A percentile compares a stretch with the other conserved stretches of the same genome.
Evolutionary conservation across 1,139 yeast species (phyloP).

Genomic region (Kodamaea anthophila): DNA sequence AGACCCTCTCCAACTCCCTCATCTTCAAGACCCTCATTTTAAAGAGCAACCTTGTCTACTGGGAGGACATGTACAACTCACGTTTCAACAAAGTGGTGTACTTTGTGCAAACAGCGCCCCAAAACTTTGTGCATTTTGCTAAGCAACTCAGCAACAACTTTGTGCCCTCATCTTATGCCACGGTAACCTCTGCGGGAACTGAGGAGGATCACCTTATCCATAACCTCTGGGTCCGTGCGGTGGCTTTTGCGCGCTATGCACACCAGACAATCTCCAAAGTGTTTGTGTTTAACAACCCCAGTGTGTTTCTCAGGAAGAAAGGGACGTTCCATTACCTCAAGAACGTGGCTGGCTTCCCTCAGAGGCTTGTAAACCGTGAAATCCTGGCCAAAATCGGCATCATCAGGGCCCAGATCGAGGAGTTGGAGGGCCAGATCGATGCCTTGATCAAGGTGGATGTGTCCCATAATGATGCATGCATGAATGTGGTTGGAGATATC

Average conservation of each 20-base stretch:
- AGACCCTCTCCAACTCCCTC: conserved; percentile 27
- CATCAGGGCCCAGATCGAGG: conserved; percentile 17
- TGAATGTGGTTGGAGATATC: conserved; percentile 10
- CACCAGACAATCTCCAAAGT: conserved; percentile 1
- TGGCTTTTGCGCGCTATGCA: conserved; percentile 6
- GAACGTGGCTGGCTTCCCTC: conserved; percentile 15
- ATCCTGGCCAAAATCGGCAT: conserved; percentile 15
- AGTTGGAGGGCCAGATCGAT: conserved; percentile 20
- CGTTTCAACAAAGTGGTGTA: conserved; percentile 23
- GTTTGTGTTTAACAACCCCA: conserved; percentile 5
- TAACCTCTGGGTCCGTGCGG: conserved; percentile 10
- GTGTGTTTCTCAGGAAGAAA: conserved; percentile 3
- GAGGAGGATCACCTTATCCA: conserved; percentile 16
- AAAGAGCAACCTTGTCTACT: conserved; percentile 32
- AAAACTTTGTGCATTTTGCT: conserved; percentile 14
- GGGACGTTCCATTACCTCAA: conserved; percentile 8
- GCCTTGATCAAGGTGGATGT: conserved; percentile 14
- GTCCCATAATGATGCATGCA: conserved; percentile 7
- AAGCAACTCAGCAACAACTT: conserved; percentile 8
- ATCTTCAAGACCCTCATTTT: conserved; percentile 31
- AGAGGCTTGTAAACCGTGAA: conserved; percentile 18
- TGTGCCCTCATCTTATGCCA: conserved; percentile 4
- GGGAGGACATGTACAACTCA: conserved; percentile 28
- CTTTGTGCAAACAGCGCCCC: conserved; percentile 31
- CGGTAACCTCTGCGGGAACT: conserved; percentile 7